These are phyloP conservation scores for Lepiota venenata DNA, from an alignment of 768 basidiomycete species.

Conservation along the genomic window DNA sequence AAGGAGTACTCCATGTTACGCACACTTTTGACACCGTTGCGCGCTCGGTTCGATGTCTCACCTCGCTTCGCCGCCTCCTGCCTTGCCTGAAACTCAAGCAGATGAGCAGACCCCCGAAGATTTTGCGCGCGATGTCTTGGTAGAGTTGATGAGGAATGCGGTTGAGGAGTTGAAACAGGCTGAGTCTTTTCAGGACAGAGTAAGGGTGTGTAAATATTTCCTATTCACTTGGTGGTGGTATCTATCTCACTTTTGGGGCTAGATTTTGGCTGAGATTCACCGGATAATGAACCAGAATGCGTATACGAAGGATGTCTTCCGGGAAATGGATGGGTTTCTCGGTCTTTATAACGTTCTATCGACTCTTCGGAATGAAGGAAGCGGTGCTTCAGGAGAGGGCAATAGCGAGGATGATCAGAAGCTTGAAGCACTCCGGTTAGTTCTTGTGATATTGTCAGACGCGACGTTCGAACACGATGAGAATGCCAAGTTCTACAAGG, in stretches of 20 bases:
- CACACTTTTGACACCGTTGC: slow-evolving; percentile 56
- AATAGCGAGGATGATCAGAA: slow-evolving; percentile 32
- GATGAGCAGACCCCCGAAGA: slow-evolving; percentile 58
- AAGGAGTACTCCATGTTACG: slow-evolving; percentile 42
- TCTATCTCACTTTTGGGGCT: background rate
- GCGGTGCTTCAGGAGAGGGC: slow-evolving; percentile 26
- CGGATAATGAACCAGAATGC: slow-evolving; percentile 64
- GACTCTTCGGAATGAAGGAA: slow-evolving; percentile 35
- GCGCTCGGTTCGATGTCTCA: slow-evolving; percentile 49
- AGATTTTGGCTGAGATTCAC: slow-evolving; percentile 68
- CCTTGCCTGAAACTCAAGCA: slow-evolving; percentile 28
- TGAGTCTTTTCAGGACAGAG: slow-evolving; percentile 30
- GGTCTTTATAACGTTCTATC: slow-evolving; percentile 72
- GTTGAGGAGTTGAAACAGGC: slow-evolving; percentile 68
- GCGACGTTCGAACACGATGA: slow-evolving; percentile 51
- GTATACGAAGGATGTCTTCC: slow-evolving; percentile 69
- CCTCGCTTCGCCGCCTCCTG: slow-evolving; percentile 25
- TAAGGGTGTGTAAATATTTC: slow-evolving; percentile 44
- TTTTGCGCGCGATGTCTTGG: slow-evolving; percentile 68
- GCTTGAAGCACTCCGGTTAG: slow-evolving; percentile 54
- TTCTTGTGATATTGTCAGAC: slow-evolving; percentile 63
- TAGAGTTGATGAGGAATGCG: slow-evolving; percentile 66
- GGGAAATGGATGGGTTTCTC: slow-evolving; percentile 80
- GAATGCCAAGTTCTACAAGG: slow-evolving; percentile 68
- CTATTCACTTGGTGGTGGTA: background rate